Base-by-base conservation (phyloP, 129 eudicot genomes). In the Artemisia argyi region DNA sequence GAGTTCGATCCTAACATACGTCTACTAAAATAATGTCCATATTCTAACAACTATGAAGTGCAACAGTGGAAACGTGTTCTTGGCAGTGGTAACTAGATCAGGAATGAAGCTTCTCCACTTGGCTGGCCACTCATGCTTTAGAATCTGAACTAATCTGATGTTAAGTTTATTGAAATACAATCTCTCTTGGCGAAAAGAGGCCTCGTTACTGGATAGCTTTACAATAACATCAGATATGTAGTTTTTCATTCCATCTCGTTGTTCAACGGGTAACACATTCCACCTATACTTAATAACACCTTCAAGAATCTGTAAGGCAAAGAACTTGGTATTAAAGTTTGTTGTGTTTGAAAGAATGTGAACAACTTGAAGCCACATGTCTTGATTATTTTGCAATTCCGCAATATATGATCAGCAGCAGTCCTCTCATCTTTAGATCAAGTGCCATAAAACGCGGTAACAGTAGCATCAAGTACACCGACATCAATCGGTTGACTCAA, bases 281-380 rank as follows among this genome's bases (percentile, higher is more conserved):
- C 98, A 94, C 81, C 98, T 88, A 57, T 94, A 94, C 79, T 94
- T 94, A 15, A 94, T 88, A 73, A 94, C 98, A 80, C 98, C 98
- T 86, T 94, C 98, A 64, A 94, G 88, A 60, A 94, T 93, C 32
- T 28, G 32, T 4, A 28, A 28, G 4, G 32, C 32, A 3, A 28
- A 28, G 32, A 28, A 28, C 5, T 28, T 28, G 4, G 32, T 28
- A 3, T 28, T 28, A 4, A 28, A 28, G 32, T 3, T 28, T 5
- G 4, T 0, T 28, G 32, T 28, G 32, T 28, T 28, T 3, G 32
- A 28, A 3, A 28, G 5, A 28, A 28, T 28, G 5, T 28, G 32
- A 28, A 28, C 32, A 4, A 28, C 32, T 28, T 28, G 32, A 3
- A 28, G 32, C 32, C 32, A 28, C 32, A 28, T 28, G 5, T 28